A percentile compares a stretch with the other conserved stretches of the same genome.
phyloP scores from a whole-genome alignment of 2,329 filamentous ascomycete genomes.

The Berkeleyomyces rouxiae region DNA sequence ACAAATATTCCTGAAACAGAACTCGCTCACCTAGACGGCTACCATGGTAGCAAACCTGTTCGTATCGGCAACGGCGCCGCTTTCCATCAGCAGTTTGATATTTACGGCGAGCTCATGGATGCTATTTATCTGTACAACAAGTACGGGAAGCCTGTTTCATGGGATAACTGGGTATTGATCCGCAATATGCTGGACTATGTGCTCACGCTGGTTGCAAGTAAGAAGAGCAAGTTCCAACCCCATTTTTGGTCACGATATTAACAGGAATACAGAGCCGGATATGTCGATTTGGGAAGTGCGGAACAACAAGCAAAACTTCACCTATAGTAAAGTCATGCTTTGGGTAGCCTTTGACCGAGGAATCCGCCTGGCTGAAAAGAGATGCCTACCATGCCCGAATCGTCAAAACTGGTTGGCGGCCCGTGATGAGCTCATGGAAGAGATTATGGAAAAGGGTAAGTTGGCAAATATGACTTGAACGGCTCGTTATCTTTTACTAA shows the following conservation, averaged over 20 bases:
- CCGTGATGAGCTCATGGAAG: slow-evolving; percentile 53
- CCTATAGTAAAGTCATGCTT: slow-evolving; percentile 69
- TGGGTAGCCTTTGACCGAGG: slow-evolving; percentile 70
- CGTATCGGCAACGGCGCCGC: slow-evolving; percentile 64
- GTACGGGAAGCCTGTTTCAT: slow-evolving; percentile 58
- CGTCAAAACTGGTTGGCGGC: slow-evolving; percentile 47
- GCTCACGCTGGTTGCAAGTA: slow-evolving; percentile 45
- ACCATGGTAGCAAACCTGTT: slow-evolving; percentile 53
- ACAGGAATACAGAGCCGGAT: slow-evolving; percentile 37
- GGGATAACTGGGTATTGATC: slow-evolving; percentile 59
- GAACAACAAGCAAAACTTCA: slow-evolving; percentile 58
- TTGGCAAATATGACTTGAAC: not conserved
- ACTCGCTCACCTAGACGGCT: slow-evolving; percentile 54
- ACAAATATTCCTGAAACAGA: slow-evolving; percentile 59
- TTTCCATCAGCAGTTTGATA: slow-evolving; percentile 61
- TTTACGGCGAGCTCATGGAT: slow-evolving; percentile 66
- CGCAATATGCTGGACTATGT: slow-evolving; percentile 58
- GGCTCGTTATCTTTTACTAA: not conserved
- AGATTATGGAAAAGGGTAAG: slow-evolving; percentile 54
- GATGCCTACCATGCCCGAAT: slow-evolving; percentile 59
- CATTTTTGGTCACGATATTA: slow-evolving; percentile 5
- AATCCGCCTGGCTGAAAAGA: slow-evolving; percentile 55
- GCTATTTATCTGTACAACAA: slow-evolving; percentile 66
- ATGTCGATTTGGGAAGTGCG: slow-evolving; percentile 78
- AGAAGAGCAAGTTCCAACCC: slow-evolving; percentile 11